Base-by-base conservation (phyloP, 257 asterid species). In the Salvia miltiorrhiza region DNA sequence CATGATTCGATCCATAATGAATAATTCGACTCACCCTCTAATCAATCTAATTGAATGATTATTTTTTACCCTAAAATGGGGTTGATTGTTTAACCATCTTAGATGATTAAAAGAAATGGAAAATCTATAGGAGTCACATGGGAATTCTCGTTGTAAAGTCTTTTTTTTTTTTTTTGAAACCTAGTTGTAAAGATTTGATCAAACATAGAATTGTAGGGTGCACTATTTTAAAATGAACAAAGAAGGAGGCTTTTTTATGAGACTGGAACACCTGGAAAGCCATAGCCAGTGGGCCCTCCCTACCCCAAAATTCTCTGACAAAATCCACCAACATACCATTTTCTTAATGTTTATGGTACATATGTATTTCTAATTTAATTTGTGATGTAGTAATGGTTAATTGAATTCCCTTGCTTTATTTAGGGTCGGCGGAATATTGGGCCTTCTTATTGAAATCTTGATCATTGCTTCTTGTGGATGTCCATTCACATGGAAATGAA, bases 111-210 rank as follows among this genome's bases (percentile, higher is more conserved):
- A 32, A 35, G 48, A 74, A 65, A 32, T 23, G 9, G 55, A 40
- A 70, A n/a, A 60, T 67, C 7, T 64, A 20, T 21, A 75, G 65
- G 73, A 50, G 66, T 58, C 79, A 67, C 74, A 83, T 88, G 79
- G 87, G 84, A 83, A 80, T 81, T 82, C 50, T 74, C 74, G 87
- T 74, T 83, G 87, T 74, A 83, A 85, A 85, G 86, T 35, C 2
- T 35, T 0, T 7, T 1, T 35, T 6, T 35, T 6, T 35, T 6
- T 5, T 5, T 35, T 6, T 5, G 40, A 35, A 35, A 35, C 40
- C 40, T 76, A 76, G 87, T 74, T 83, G 87, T 74, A 83, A 85
- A 85, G 86, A 23, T 70, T 5, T 61, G 61, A 65, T 70, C 40
- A 70, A 40, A 62, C 82, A 70, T 48, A 67, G 76, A 70, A 67